Evolutionary conservation across 345 rosid genomes (phyloP), one percentile per base, ranked within the genome.

Genomic region (Lepidium didymum): DNA sequence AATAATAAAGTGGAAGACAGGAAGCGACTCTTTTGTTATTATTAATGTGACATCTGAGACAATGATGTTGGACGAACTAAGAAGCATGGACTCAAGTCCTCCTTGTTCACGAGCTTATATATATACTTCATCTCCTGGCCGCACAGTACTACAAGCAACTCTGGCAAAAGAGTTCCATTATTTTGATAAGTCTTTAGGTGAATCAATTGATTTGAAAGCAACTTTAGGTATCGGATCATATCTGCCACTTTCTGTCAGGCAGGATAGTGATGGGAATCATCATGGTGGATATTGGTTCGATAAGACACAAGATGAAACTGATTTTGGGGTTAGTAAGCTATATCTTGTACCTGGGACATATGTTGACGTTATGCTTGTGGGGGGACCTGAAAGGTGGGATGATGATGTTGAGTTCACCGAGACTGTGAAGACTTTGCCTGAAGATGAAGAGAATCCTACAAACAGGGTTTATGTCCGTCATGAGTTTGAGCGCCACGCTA

Each of bases 331-430:
- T 36, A 86, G 83, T 78, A 82, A 73, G 74, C 57, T 92, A 68
- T 78, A 80, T 81, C 98, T 92, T 83, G 87, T 79, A 65, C 96
- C 96, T 60, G 93, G 93, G 79, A 83, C 98, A 42, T 81, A 84
- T 64, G 61, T 90, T 55, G 93, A 90, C 74, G 77, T 90, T 16
- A 71, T 74, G 79, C 84, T 87, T 70, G 65, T 76, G 59, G 98
- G 96, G 77, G 98, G 98, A 72, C 98, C 98, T 73, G 90, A 86
- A 73, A 82, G 57, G 62, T 90, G 98, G 98, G 90, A 56, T 54
- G 77, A 76, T 51, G 82, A 73, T 56, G 88, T 85, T 12, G 81
- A 76, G 40, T 86, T 78, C 79, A 74, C 79, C 36, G 87, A 90
- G 46, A 80, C 80, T 65, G 87, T 80, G 56, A 84, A 83, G 72